Conservation (phyloP, 352 stramenopile genomes). For the Blastocystis sp. region DNA sequence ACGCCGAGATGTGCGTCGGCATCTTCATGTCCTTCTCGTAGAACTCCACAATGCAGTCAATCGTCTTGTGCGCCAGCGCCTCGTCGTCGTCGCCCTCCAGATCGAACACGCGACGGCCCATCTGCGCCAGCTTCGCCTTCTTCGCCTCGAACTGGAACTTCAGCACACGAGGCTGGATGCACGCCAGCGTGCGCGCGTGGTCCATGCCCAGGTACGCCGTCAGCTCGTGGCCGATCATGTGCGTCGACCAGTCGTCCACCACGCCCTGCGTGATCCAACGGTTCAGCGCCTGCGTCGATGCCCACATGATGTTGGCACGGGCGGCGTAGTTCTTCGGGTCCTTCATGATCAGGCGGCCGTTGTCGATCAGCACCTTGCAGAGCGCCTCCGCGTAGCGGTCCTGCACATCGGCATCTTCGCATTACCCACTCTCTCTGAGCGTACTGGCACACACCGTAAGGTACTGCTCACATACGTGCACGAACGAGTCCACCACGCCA, state of each 20-base stretch:
- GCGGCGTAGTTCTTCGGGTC: conserved; percentile 11
- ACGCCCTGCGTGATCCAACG: conserved; percentile 50
- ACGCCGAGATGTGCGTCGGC: conserved; percentile 24
- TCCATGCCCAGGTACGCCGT: conserved; percentile 39
- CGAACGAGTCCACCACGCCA: conserved; percentile 24
- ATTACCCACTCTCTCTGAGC: not conserved
- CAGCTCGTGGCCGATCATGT: conserved; percentile 56
- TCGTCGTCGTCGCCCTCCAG: conserved; percentile 22
- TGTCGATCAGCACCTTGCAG: conserved; percentile 21
- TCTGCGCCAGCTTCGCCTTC: conserved; percentile 44
- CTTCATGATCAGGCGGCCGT: not conserved
- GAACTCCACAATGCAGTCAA: conserved; percentile 38
- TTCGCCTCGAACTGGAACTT: conserved; percentile 37
- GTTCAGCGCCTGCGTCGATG: conserved; percentile 44
- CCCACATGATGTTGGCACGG: conserved; percentile 61
- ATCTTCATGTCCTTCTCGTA: conserved; percentile 56
- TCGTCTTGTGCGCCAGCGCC: conserved; percentile 15
- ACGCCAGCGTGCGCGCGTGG: conserved; percentile 25
- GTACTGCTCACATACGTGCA: conserved; percentile 18
- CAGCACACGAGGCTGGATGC: conserved; percentile 39
- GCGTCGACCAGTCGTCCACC: conserved; percentile 45
- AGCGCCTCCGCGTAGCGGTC: conserved; percentile 20
- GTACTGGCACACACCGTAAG: conserved; percentile 2
- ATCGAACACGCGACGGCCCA: conserved; percentile 30
- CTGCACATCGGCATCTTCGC: conserved; percentile 27